Percentiles rank a stretch among this genome's conserved stretches.
These are phyloP conservation scores for Peronospora farinosa DNA, from an alignment of 352 stramenopile genomes.

Conservation along the genomic window DNA sequence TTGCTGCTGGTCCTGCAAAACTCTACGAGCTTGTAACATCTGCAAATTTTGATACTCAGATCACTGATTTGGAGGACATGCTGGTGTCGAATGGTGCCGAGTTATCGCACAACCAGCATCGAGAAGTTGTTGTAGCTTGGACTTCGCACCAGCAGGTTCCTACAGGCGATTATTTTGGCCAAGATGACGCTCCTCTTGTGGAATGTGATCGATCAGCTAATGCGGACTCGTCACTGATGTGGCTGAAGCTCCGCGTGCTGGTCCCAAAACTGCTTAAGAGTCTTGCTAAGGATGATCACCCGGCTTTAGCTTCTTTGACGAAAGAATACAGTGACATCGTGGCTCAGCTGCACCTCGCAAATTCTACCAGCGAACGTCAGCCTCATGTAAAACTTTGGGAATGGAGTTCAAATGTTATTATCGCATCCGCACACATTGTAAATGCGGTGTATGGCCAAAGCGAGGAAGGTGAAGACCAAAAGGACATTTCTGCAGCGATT, in stretches of 20 bases:
- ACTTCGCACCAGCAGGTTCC: constrained; percentile 32
- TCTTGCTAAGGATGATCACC: constrained; percentile 27
- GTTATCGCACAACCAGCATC: constrained; percentile 75
- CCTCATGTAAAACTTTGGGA: constrained; percentile 43
- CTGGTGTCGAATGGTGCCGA: constrained; percentile 24
- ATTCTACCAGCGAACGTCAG: constrained; percentile 7
- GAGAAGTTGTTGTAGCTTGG: constrained; percentile 74
- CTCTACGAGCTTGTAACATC: constrained; percentile 51
- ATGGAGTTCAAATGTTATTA: constrained; percentile 39
- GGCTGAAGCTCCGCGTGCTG: constrained; percentile 55
- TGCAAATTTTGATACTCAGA: constrained; percentile 29
- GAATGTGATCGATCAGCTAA: constrained; percentile 69
- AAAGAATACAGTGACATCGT: constrained; percentile 35
- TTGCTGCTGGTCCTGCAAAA: constrained; percentile 34
- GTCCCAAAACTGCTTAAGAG: constrained; percentile 45
- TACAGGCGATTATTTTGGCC: constrained; percentile 36
- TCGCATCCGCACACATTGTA: constrained; percentile 12
- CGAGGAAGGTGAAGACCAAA: constrained; percentile 6
- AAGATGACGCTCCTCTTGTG: constrained; percentile 34
- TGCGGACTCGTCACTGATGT: constrained; percentile 37
- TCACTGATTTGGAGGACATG: constrained; percentile 41
- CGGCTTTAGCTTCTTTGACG: constrained; percentile 22
- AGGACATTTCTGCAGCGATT: constrained; percentile 16
- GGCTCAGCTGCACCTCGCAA: constrained; percentile 20
- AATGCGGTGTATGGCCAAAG: constrained; percentile 9